These are phyloP conservation scores for Globisporangium lucens DNA, from an alignment of 352 stramenopile species.

Conservation along the genomic window DNA sequence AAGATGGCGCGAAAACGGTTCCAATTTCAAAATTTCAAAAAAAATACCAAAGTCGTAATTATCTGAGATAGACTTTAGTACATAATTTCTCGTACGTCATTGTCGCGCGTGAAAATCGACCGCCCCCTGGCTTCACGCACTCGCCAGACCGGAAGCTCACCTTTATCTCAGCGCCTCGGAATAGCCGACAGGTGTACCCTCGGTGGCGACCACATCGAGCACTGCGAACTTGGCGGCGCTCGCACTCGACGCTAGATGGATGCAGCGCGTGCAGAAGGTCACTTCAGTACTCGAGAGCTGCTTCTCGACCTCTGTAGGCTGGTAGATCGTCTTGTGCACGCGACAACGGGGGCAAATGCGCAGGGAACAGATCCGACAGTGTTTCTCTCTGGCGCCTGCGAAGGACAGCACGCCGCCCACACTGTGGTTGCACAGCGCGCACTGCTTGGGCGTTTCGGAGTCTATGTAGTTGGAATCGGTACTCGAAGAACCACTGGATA, in stretches of 20 bases:
- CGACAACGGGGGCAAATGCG: constrained; percentile 22
- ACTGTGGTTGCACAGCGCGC: not conserved
- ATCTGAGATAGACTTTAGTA: no score
- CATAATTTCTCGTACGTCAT: no score
- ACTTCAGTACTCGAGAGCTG: constrained; percentile 20
- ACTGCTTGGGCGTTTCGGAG: not conserved
- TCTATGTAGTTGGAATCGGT: no score
- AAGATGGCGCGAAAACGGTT: no score
- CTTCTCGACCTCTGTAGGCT: constrained; percentile 20
- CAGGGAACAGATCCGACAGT: constrained; percentile 7
- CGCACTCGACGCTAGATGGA: constrained; percentile 12
- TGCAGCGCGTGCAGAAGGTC: constrained; percentile 27
- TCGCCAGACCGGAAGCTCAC: no score
- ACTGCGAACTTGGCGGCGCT: constrained; percentile 13
- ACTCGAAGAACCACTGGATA: no score
- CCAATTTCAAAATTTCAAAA: no score
- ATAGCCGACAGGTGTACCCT: no score
- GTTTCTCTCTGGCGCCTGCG: not conserved
- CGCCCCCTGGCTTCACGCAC: no score
- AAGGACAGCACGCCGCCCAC: not conserved
- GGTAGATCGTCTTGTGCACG: constrained; percentile 22
- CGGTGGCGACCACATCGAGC: constrained; percentile 5
- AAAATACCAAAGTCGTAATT: no score
- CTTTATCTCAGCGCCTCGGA: no score
- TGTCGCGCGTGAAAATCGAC: no score